These are phyloP conservation scores for Berkeleyomyces basicola DNA, from an alignment of 2,329 filamentous ascomycete genomes.

Conservation along the genomic window DNA sequence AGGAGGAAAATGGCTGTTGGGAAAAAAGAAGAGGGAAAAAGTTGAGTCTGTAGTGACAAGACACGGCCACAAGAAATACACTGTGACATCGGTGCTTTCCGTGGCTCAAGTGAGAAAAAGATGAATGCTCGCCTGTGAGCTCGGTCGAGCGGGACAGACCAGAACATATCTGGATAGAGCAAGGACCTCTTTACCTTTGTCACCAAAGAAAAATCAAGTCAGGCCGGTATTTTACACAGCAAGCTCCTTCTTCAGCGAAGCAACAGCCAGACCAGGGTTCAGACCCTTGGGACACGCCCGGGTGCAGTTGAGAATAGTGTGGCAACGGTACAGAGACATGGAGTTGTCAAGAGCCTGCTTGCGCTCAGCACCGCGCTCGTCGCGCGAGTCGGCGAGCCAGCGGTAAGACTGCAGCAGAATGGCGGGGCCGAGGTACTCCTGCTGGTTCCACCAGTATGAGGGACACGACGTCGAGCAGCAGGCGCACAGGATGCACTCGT, in stretches of 20 bases:
- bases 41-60: neutral
- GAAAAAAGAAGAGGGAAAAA: neutral
- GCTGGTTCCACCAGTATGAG: conserved; percentile 99
- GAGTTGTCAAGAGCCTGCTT: conserved; percentile 91
- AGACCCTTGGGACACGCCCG: conserved; percentile 95
- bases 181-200: neutral
- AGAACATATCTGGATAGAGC: neutral
- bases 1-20: neutral
- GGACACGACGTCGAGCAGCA: conserved; percentile 98
- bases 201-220: neutral
- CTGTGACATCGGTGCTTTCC: neutral
- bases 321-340: conserved; percentile 97
- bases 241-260: conserved; percentile 98
- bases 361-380: conserved; percentile 75
- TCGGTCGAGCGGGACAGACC: neutral
- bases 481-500: conserved; percentile 98
- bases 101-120: neutral
- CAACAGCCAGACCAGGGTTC: conserved; percentile 89
- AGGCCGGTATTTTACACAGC: conserved; percentile 24
- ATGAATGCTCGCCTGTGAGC: neutral
- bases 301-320: conserved; percentile 98
- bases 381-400: conserved; percentile 89
- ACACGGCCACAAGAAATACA: neutral
- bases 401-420: conserved; percentile 95
- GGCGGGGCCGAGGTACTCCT: conserved; percentile 95